A percentile compares a stretch with the other conserved stretches of the same genome.
Evolutionary conservation across 176 grass and related monocot genomes (phyloP).

Genomic region (Paspalum vaginatum): DNA sequence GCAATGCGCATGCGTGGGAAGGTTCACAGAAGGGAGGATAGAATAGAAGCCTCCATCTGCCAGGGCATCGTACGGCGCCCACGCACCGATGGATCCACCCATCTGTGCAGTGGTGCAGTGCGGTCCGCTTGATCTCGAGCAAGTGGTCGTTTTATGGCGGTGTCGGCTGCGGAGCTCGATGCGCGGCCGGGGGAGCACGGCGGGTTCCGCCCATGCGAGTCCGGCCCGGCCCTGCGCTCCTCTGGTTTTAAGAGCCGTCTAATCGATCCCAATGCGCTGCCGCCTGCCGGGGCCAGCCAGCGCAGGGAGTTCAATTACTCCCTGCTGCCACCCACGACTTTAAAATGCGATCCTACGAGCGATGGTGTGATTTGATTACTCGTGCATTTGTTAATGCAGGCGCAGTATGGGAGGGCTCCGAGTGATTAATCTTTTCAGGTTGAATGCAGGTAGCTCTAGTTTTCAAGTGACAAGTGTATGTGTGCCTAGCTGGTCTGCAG

Average conservation of each 20-base stretch:
- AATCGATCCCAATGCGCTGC: conserved; percentile 56
- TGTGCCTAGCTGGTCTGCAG: not conserved
- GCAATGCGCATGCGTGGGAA: conserved; percentile 41
- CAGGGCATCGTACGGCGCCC: conserved; percentile 30
- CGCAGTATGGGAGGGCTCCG: not conserved
- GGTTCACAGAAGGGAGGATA: conserved; percentile 30
- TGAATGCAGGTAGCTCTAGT: not conserved
- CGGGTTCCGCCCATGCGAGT: conserved; percentile 25
- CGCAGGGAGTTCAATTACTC: conserved; percentile 37
- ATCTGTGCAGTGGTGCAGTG: not conserved
- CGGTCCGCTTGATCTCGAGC: conserved; percentile 12
- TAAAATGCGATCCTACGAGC: not conserved
- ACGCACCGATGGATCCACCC: not conserved
- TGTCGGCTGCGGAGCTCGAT: conserved; percentile 62
- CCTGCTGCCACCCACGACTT: conserved; percentile 3
- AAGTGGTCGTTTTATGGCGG: conserved; percentile 44
- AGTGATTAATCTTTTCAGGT: not conserved
- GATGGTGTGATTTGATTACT: conserved; percentile 1
- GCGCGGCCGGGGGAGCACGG: conserved; percentile 36
- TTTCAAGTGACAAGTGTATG: conserved; percentile 20
- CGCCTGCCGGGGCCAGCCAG: conserved; percentile 2
- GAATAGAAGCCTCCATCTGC: conserved; percentile 57
- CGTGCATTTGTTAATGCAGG: not conserved
- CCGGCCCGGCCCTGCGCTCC: conserved; percentile 1
- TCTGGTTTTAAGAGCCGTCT: conserved; percentile 49